These are phyloP conservation scores for Fusarium tanahbumbuense DNA, from an alignment of 2,329 filamentous ascomycete species.

Conservation along the genomic window DNA sequence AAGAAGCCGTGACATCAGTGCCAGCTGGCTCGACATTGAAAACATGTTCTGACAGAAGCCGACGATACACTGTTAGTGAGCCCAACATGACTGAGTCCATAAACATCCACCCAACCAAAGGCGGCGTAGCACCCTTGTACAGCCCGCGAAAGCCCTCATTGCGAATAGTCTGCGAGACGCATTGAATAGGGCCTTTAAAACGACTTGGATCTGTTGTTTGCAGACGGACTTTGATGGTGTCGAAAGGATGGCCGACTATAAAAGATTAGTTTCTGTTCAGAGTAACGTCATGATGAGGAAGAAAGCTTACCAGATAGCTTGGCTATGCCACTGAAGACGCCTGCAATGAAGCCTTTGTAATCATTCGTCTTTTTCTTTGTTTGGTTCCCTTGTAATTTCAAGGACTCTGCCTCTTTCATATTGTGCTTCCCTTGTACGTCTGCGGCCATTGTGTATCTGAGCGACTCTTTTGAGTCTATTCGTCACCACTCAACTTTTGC, in stretches of 20 bases:
- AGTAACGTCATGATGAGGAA: neutral
- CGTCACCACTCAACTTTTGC: constrained; percentile 6
- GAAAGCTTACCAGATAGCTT: constrained; percentile 79
- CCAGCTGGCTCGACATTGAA: constrained; percentile 65
- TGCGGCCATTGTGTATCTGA: constrained; percentile 37
- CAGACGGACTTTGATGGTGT: constrained; percentile 95
- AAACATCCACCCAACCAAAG: constrained; percentile 96
- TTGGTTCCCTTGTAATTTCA: constrained; percentile 9
- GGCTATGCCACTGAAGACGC: constrained; percentile 93
- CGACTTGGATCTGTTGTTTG: constrained; percentile 83
- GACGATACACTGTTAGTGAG: constrained; percentile 89
- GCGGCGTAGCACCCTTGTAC: constrained; percentile 95
- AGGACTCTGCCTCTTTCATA: neutral
- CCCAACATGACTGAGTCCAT: constrained; percentile 96
- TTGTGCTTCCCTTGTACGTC: constrained; percentile 29
- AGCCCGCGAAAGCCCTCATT: constrained; percentile 87
- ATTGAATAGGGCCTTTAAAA: constrained; percentile 89
- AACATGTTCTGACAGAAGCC: constrained; percentile 81
- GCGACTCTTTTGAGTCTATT: constrained; percentile 15
- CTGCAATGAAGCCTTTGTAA: constrained; percentile 97
- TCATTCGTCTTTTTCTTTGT: constrained; percentile 47
- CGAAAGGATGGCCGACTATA: constrained; percentile 79
- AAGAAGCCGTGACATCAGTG: constrained; percentile 26
- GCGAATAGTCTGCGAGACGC: constrained; percentile 83
- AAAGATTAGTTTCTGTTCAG: constrained; percentile 9